A percentile compares a stretch with the other conserved stretches of the same genome.
Conservation (phyloP, 2,329 filamentous ascomycete genomes). For the Pseudocercospora macadamiae region DNA sequence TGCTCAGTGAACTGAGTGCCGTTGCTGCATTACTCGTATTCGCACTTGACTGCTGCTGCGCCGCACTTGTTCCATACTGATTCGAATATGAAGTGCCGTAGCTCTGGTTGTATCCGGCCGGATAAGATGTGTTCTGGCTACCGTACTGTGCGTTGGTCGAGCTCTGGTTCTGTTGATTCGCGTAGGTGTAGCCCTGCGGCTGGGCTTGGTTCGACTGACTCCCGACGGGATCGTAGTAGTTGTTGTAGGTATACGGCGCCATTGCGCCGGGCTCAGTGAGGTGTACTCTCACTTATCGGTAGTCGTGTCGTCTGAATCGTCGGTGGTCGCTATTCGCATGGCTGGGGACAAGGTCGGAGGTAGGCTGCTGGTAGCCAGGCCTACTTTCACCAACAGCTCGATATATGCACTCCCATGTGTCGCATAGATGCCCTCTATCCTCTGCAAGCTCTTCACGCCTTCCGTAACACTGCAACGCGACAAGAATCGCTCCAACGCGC, state of each 20-base stretch:
- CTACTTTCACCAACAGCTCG: neutral
- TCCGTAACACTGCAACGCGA: neutral
- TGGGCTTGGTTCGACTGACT: constrained; percentile 34
- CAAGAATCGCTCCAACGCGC: neutral
- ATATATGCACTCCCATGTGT: neutral
- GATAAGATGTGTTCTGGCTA: constrained; percentile 22
- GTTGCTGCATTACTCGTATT: constrained; percentile 27
- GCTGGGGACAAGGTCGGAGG: constrained; percentile 1
- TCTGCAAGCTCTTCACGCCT: neutral
- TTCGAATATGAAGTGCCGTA: constrained; percentile 23
- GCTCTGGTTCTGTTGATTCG: constrained; percentile 15
- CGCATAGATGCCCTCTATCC: neutral
- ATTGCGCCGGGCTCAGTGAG: constrained; percentile 15
- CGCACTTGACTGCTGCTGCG: constrained; percentile 19
- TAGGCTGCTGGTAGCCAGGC: neutral
- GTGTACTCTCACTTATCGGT: neutral
- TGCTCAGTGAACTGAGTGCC: constrained; percentile 30
- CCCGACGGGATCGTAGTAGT: constrained; percentile 38
- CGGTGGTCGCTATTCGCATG: constrained; percentile 9
- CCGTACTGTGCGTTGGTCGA: constrained; percentile 22
- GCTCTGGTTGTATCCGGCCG: constrained; percentile 19
- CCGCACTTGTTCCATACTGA: constrained; percentile 27
- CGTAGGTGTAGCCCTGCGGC: constrained; percentile 28
- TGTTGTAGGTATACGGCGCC: constrained; percentile 35
- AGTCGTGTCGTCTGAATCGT: constrained; percentile 4